Evolutionary conservation across 148 eudicot genomes (phyloP).

Genomic region (Camellia granthamiana): DNA sequence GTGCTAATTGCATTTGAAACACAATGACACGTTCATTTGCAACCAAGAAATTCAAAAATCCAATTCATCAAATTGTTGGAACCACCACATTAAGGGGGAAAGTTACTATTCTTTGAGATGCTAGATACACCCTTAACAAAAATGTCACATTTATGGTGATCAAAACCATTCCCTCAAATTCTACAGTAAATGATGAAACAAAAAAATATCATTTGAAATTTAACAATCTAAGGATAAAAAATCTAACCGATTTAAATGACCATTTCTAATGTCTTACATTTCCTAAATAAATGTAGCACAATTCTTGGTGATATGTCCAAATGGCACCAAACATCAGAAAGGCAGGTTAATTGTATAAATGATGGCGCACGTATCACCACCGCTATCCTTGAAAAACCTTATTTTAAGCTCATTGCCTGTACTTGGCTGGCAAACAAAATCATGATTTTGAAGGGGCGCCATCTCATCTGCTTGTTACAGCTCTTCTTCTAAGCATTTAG

Average conservation of each 20-base stretch:
- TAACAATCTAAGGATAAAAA: background rate
- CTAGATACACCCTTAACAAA: background rate
- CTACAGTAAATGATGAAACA: background rate
- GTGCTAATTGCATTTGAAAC: no score
- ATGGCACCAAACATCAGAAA: background rate
- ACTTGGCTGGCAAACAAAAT: background rate
- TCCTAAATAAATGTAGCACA: background rate
- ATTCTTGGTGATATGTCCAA: background rate
- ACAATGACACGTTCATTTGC: no score
- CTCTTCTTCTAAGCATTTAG: constrained; percentile 64
- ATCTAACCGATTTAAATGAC: background rate
- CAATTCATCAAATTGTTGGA: no score
- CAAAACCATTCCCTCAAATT: background rate
- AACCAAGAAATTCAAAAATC: no score
- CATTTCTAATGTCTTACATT: no score
- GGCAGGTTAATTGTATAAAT: background rate
- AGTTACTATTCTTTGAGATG: background rate
- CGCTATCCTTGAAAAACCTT: background rate
- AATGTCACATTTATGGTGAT: no score
- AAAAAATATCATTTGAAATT: background rate
- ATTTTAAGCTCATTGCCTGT: background rate
- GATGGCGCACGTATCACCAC: background rate
- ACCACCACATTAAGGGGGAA: background rate
- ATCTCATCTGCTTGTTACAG: background rate
- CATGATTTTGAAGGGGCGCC: background rate